Evolutionary conservation across 495 filamentous ascomycete genomes (phyloP).

Genomic region (Cercophora sp.): DNA sequence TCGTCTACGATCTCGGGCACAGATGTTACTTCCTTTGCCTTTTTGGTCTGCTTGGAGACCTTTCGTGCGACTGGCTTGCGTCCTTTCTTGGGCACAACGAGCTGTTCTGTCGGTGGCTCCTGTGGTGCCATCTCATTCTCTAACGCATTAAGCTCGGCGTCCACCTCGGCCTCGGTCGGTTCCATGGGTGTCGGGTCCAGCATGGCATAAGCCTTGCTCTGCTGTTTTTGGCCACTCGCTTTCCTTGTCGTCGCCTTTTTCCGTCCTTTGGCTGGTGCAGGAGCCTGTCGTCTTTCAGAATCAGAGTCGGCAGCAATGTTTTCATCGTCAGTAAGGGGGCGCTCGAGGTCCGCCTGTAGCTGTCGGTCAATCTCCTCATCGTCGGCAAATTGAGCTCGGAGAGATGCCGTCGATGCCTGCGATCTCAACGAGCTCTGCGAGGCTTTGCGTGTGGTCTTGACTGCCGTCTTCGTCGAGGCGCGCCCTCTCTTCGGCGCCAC

Average conservation of each 20-base stretch:
- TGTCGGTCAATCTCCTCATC: slow-evolving; percentile 69
- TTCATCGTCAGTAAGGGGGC: slow-evolving; percentile 55
- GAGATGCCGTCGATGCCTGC: slow-evolving; percentile 33
- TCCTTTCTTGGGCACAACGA: slow-evolving; percentile 41
- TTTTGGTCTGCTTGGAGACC: slow-evolving; percentile 43
- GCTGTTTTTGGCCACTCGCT: slow-evolving; percentile 33
- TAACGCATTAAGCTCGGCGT: slow-evolving; percentile 41
- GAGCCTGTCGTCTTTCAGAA: slow-evolving; percentile 28
- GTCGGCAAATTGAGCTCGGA: slow-evolving; percentile 39
- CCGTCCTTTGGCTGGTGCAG: slow-evolving; percentile 32
- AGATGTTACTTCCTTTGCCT: slow-evolving; percentile 29
- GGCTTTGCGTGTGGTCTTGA: slow-evolving; percentile 49
- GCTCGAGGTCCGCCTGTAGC: slow-evolving; percentile 63
- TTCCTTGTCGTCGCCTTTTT: slow-evolving; percentile 34
- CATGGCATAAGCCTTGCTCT: slow-evolving; percentile 36
- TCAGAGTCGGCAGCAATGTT: slow-evolving; percentile 35
- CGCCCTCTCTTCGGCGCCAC: slow-evolving; percentile 24
- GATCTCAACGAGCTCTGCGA: slow-evolving; percentile 49
- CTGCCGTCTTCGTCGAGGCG: slow-evolving; percentile 35
- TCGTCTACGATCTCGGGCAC: too few species aligned
- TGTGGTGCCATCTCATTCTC: slow-evolving; percentile 42
- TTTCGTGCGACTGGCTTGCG: slow-evolving; percentile 42
- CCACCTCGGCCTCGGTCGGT: slow-evolving; percentile 43
- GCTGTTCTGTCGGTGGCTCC: slow-evolving; percentile 20
- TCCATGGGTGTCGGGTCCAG: slow-evolving; percentile 39